These are phyloP conservation scores for Isoetes engelmannii DNA, from an alignment of 83 land plant species.

Conservation along the genomic window DNA sequence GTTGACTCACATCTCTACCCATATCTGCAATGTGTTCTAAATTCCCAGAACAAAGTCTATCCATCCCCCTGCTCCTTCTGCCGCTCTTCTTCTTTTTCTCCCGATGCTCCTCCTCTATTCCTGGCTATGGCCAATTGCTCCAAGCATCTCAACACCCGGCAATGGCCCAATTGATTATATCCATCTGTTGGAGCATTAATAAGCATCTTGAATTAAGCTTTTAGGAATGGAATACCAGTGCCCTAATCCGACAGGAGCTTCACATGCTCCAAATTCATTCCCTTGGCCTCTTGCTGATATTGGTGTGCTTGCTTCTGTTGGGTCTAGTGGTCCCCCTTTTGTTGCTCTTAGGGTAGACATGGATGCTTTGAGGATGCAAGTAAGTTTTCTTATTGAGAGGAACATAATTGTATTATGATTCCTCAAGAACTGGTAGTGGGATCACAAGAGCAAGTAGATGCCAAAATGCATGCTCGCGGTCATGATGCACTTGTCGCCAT, in stretches of 20 bases:
- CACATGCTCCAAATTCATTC: constrained; percentile 41
- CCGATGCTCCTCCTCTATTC: too few relatives aligned
- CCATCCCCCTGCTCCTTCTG: too few relatives aligned
- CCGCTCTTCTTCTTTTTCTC: too few relatives aligned
- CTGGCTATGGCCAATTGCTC: too few relatives aligned
- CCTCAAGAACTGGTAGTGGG: constrained; percentile 16
- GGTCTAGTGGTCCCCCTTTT: constrained; percentile 43
- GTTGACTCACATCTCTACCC: too few relatives aligned
- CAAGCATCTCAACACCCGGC: too few relatives aligned
- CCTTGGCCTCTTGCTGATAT: constrained; percentile 51
- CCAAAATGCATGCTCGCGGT: constrained; percentile 26
- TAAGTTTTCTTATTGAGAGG: not conserved
- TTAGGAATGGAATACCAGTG: constrained; percentile 59
- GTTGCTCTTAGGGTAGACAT: constrained; percentile 74
- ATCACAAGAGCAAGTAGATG: constrained; percentile 15
- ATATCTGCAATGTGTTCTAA: too few relatives aligned
- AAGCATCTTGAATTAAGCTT: constrained; percentile 49
- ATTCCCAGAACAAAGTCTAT: too few relatives aligned
- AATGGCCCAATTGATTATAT: too few relatives aligned
- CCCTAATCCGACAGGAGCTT: constrained; percentile 51
- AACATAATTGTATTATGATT: not conserved
- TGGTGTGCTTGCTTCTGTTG: constrained; percentile 54
- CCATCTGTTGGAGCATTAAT: too few relatives aligned
- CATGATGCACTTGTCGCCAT: constrained; percentile 22
- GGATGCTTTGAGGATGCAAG: constrained; percentile 66